Evolutionary conservation across 2,329 filamentous ascomycete genomes (phyloP), one percentile per base, ranked within the genome.

Genomic region (Thielaviopsis punctulata): DNA sequence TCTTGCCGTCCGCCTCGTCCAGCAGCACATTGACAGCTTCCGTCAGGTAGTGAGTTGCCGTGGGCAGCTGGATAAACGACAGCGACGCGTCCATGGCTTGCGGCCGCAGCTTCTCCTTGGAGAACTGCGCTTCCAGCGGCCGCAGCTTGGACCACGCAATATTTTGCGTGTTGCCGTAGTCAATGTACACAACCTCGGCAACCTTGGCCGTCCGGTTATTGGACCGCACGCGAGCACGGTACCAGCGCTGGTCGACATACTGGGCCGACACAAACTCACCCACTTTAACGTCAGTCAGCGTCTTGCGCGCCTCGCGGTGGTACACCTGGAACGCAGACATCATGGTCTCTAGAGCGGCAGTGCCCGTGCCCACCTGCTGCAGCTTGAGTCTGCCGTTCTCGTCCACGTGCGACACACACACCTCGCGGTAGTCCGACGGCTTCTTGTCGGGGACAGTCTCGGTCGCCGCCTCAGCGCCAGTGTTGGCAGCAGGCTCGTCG

Each of bases 111-210:
- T 84, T 89, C 65, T 87, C 79, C 4, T 77, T 70, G 43, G 79
- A 78, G 72, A 96, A 98, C 60, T 89, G 82, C 15, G 78, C 67
- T 49, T 81, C 77, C 48, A 98, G 76, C n/a, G 87, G 74, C 24
- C 92, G 84, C 44, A 98, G 79, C 58, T 78, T 76, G 22, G 80
- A 76, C 88, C 90, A 98, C 0, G 89, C 78, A 53, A 94, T 73
- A 62, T 81, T 83, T 68, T 98, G 92, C 52, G 79, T 83, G 74
- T 98, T 98, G 60, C 92, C 92, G 66, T 93, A 98, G 70, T 98
- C 92, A 57, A 98, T 79, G 68, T 95, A 98, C 45, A 93, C 70
- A 23, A 98, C 83, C 66, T 98, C 92, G 22, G 88, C 83, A 60
- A 85, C 80, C 75, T 92, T 87, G 61, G 82, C 82, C 8, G 89